A percentile compares a stretch with the other conserved stretches of the same genome.
phyloP scores from a whole-genome alignment of 345 rosid species.

The Diplotaxis tenuifolia region DNA sequence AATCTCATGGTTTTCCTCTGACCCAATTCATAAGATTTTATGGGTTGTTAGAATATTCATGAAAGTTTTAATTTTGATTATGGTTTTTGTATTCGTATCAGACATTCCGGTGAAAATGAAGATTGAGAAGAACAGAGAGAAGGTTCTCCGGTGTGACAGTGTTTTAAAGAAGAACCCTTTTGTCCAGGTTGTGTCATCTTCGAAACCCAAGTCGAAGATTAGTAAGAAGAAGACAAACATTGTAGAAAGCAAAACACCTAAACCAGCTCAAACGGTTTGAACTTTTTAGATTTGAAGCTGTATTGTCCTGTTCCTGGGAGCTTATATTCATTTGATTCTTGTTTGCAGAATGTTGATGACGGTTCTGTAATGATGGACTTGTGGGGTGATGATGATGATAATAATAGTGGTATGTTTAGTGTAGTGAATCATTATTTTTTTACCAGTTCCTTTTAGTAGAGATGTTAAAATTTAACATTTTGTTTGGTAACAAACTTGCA shows the following conservation, averaged over 20 bases:
- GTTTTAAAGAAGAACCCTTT: constrained; percentile 71
- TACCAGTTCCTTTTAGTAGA: not conserved
- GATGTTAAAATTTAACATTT: not conserved
- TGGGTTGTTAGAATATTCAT: not conserved
- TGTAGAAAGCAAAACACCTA: constrained; percentile 23
- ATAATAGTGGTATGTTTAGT: constrained; percentile 54
- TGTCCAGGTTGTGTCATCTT: constrained; percentile 63
- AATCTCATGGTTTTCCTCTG: constrained; percentile 51
- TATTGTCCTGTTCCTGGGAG: not conserved
- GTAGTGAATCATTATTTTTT: not conserved
- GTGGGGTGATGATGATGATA: constrained; percentile 67
- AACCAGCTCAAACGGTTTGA: constrained; percentile 41
- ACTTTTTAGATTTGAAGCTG: not conserved
- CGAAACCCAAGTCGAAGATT: constrained; percentile 50
- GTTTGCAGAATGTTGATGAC: constrained; percentile 40
- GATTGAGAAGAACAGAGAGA: constrained; percentile 79
- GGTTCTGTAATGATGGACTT: constrained; percentile 58
- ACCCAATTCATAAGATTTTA: not conserved
- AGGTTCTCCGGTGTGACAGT: constrained; percentile 63
- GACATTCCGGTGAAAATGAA: constrained; percentile 76
- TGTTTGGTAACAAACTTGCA: constrained; percentile 29
- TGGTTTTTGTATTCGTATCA: constrained; percentile 16
- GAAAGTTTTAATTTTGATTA: constrained; percentile 1
- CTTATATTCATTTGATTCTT: not conserved
- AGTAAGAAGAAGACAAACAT: constrained; percentile 26